phyloP scores from a whole-genome alignment of 1,284 basidiomycete genomes.

The Puccinia coronata region DNA sequence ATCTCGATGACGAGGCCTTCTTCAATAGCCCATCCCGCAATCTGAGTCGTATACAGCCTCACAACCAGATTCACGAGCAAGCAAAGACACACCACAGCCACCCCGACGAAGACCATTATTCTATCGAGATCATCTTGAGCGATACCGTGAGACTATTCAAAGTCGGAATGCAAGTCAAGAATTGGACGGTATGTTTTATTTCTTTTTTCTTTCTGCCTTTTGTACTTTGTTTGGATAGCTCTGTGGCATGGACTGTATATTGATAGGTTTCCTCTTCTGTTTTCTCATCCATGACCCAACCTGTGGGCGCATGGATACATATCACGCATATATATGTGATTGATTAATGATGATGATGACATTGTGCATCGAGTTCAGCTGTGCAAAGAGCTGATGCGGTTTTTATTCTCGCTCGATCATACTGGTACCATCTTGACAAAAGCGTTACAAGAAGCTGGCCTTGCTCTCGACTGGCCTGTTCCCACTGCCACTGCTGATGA shows the following conservation, averaged over 20 bases:
- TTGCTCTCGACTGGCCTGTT: no score
- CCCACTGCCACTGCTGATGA: not conserved
- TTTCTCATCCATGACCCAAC: not conserved
- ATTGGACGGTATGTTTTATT: slow-evolving; percentile 53
- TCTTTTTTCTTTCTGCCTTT: slow-evolving; percentile 22
- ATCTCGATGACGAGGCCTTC: slow-evolving; percentile 66
- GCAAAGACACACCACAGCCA: no score
- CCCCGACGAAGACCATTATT: slow-evolving; percentile 50
- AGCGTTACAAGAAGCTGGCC: slow-evolving; percentile 32
- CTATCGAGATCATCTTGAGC: slow-evolving; percentile 54
- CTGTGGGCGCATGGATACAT: not conserved
- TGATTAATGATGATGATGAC: no score
- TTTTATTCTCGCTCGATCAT: slow-evolving; percentile 79
- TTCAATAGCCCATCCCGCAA: slow-evolving; percentile 70
- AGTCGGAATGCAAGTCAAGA: slow-evolving; percentile 52
- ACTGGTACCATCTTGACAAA: slow-evolving; percentile 33
- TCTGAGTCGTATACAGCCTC: no score
- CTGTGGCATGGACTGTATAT: not conserved
- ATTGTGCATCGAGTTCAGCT: no score
- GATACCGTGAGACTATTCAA: slow-evolving; percentile 55
- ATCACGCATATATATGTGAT: no score
- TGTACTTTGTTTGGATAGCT: not conserved
- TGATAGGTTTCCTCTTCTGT: not conserved
- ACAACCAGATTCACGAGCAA: no score
- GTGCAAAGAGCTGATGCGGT: slow-evolving; percentile 84